phyloP scores from a whole-genome alignment of 495 filamentous ascomycete species.

The Tuber aestivum region DNA sequence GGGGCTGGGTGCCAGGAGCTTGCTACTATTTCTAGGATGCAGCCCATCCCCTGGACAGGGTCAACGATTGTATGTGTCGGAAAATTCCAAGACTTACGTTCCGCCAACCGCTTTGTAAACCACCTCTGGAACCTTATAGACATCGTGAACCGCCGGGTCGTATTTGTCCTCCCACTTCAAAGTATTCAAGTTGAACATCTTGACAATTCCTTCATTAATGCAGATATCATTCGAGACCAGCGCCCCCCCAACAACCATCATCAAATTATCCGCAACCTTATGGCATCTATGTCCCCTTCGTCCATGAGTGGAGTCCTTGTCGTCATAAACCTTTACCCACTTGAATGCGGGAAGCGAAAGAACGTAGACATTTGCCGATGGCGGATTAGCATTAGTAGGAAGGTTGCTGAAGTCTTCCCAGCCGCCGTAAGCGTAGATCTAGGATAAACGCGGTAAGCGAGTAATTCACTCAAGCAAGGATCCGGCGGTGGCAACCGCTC shows the following conservation, averaged over 20 bases:
- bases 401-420: slow-evolving; percentile 37
- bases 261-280: slow-evolving; percentile 65
- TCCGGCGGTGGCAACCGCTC: not conserved
- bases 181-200: slow-evolving; percentile 60
- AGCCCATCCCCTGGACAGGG: not conserved
- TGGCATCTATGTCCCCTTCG: slow-evolving; percentile 61
- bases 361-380: slow-evolving; percentile 58
- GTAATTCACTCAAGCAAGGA: slow-evolving; percentile 48
- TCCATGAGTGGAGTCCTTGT: slow-evolving; percentile 46
- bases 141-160: slow-evolving; percentile 52
- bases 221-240: slow-evolving; percentile 43
- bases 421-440: slow-evolving; percentile 73
- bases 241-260: slow-evolving; percentile 63
- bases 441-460: slow-evolving; percentile 32
- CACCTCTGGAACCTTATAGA: slow-evolving; percentile 59
- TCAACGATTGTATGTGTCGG: not conserved
- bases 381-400: not conserved
- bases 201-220: slow-evolving; percentile 52
- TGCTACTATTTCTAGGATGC: not conserved
- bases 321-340: slow-evolving; percentile 60
- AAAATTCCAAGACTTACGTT: slow-evolving; percentile 43
- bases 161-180: slow-evolving; percentile 55
- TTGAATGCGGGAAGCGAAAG: slow-evolving; percentile 68
- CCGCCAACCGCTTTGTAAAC: slow-evolving; percentile 59
- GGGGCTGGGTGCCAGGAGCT: not conserved